A percentile compares a stretch with the other conserved stretches of the same genome.
Conservation (phyloP, 2,329 filamentous ascomycete genomes). For the Anisogramma anomala region DNA sequence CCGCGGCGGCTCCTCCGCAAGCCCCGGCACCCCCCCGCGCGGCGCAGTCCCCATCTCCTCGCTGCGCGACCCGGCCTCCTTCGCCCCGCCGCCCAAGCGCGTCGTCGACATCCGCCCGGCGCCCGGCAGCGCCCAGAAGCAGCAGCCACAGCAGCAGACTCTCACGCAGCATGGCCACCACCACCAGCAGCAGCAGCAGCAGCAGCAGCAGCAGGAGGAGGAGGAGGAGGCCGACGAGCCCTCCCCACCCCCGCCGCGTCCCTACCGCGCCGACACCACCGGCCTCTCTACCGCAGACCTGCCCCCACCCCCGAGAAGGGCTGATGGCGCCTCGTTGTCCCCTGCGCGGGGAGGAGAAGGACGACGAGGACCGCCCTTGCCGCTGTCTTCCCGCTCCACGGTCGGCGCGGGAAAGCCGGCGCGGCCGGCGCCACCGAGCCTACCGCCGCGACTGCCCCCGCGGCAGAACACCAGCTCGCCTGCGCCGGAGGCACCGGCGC, state of each 20-base stretch:
- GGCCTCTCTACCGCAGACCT: slow-evolving; percentile 57
- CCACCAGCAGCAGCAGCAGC: no score
- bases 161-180: slow-evolving; percentile 18
- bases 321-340: slow-evolving; percentile 19
- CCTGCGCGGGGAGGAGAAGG: slow-evolving; percentile 10
- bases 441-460: slow-evolving; percentile 57
- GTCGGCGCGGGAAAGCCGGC: slow-evolving; percentile 10
- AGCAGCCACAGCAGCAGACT: slow-evolving; percentile 12
- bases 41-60: slow-evolving; percentile 15
- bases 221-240: slow-evolving; percentile 26
- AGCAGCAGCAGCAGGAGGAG: no score
- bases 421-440: slow-evolving; percentile 46
- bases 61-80: slow-evolving; percentile 63
- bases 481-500: slow-evolving; percentile 26
- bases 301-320: slow-evolving; percentile 56
- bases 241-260: slow-evolving; percentile 46
- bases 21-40: slow-evolving; percentile 1
- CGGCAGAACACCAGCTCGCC: slow-evolving; percentile 29
- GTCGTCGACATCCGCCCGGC: slow-evolving; percentile 17
- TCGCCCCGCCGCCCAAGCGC: slow-evolving; percentile 70
- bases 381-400: slow-evolving; percentile 10
- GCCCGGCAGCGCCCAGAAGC: slow-evolving; percentile 16
- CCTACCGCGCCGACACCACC: slow-evolving; percentile 59
- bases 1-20: slow-evolving; percentile 4
- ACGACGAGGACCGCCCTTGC: slow-evolving; percentile 18